Evolutionary conservation across 2,329 filamentous ascomycete genomes (phyloP), one percentile per base, ranked within the genome.

Genomic region (Nigrospora osmanthi): DNA sequence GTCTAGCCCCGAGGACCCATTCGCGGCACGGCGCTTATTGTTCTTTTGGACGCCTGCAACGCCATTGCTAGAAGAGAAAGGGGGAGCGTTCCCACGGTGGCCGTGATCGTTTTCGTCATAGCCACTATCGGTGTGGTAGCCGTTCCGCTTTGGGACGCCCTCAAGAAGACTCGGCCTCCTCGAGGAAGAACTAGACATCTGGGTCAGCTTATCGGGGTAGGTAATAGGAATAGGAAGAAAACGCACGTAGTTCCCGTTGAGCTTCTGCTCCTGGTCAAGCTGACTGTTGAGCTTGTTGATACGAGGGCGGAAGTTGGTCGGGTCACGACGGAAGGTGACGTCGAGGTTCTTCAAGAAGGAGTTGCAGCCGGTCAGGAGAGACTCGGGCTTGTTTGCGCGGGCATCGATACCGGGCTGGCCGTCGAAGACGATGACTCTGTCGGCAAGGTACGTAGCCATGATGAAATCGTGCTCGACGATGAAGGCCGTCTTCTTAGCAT

Each of bases 401-500:
- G 93, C 80, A 55, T 95, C 76, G 56, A 95, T 78, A 61, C 90
- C 93, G 40, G 94, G 93, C 71, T 94, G 64, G 57, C 94, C 93
- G 62, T 97, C 93, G 61, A 98, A 98, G 61, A 98, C 93, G 61
- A 98, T 98, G 66, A 98, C 93, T 55, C 93, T 87, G 62, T 98
- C 94, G 38, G 93, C 80, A 43, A 81, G 73, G 55, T 72, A 72
- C 3, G 68, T 67, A 31, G 64, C 65, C 85, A 89, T 89, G 69
- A 87, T 86, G 71, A 88, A 87, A 75, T 88, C 85, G 79, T 88
- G 85, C 78, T 88, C 85, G 61, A 88, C 84, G 59, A 98, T 83
- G 67, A 98, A 98, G 42, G 93, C 93, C 1, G 93, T 98, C 81
- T 97, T 97, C 83, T 97, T 97, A 59, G 89, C 84, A 75, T 98